phyloP scores from a whole-genome alignment of 257 asterid genomes.

The Solanum ahanhuiri region DNA sequence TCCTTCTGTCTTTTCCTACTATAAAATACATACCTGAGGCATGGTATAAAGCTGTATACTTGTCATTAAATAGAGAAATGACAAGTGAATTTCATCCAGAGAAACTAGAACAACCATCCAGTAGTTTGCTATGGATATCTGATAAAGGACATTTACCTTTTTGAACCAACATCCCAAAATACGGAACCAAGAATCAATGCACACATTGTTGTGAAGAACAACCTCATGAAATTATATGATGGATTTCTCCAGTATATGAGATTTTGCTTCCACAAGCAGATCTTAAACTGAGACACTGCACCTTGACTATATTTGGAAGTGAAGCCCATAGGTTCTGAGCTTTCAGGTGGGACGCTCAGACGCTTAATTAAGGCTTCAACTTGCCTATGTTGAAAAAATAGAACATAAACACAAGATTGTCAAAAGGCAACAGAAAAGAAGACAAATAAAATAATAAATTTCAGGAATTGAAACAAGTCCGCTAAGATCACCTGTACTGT shows the following conservation, averaged over 20 bases:
- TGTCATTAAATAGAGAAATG: neutral
- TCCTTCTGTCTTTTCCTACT: neutral
- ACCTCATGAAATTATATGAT: constrained; percentile 55
- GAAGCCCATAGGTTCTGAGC: constrained; percentile 52
- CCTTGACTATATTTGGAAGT: constrained; percentile 40
- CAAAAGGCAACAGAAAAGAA: neutral
- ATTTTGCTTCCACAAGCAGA: constrained; percentile 72
- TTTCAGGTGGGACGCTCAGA: constrained; percentile 46
- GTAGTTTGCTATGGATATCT: neutral
- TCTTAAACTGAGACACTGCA: constrained; percentile 40
- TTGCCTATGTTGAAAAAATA: neutral
- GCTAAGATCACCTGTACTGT: constrained; percentile 38
- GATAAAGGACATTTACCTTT: constrained; percentile 31
- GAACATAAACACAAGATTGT: neutral
- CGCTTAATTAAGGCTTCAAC: constrained; percentile 58
- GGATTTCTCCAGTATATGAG: constrained; percentile 85
- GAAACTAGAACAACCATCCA: neutral
- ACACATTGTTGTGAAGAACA: constrained; percentile 60
- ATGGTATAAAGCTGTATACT: neutral
- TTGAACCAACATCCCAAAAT: constrained; percentile 82
- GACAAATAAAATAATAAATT: neutral
- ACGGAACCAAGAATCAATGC: constrained; percentile 70
- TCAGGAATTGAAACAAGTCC: neutral
- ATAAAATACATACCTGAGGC: neutral
- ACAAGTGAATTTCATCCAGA: neutral